Percentiles rank a stretch among this genome's conserved stretches.
These are phyloP conservation scores for Blastocystis sp. DNA, from an alignment of 352 stramenopile species.

Conservation along the genomic window DNA sequence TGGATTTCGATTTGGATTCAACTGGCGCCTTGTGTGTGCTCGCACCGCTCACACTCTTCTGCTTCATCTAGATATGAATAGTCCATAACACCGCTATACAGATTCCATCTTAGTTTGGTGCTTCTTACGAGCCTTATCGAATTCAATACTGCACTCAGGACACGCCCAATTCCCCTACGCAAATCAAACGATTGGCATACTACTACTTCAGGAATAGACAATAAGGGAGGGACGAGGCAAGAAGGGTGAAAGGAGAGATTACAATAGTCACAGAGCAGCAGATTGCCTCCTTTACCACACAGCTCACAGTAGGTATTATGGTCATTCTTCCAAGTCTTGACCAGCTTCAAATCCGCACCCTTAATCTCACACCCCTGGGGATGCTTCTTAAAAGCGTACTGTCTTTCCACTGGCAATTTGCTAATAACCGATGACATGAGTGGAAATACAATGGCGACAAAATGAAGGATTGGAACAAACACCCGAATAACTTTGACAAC, in stretches of 20 bases:
- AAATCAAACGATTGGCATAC: neutral
- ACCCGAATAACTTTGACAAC: neutral
- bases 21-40: too few relatives aligned
- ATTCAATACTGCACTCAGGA: constrained; percentile 40
- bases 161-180: constrained; percentile 50
- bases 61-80: too few relatives aligned
- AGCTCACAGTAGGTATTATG: constrained; percentile 26
- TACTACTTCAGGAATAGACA: constrained; percentile 25
- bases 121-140: constrained; percentile 17
- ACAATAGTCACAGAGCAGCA: constrained; percentile 47
- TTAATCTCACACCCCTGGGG: constrained; percentile 11
- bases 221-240: constrained; percentile 13
- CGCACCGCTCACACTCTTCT: too few relatives aligned
- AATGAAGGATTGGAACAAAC: neutral
- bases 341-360: constrained; percentile 5
- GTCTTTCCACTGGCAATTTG: neutral
- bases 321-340: constrained; percentile 31
- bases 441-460: neutral
- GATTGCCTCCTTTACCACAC: constrained; percentile 24
- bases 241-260: constrained; percentile 23
- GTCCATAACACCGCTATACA: neutral
- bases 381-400: constrained; percentile 7
- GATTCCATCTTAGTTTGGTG: neutral
- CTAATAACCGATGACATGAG: constrained; percentile 15
- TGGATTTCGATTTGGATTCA: too few relatives aligned